Base-by-base conservation (phyloP, 1,284 basidiomycete species). In the Fistulinella cinereoalba region DNA sequence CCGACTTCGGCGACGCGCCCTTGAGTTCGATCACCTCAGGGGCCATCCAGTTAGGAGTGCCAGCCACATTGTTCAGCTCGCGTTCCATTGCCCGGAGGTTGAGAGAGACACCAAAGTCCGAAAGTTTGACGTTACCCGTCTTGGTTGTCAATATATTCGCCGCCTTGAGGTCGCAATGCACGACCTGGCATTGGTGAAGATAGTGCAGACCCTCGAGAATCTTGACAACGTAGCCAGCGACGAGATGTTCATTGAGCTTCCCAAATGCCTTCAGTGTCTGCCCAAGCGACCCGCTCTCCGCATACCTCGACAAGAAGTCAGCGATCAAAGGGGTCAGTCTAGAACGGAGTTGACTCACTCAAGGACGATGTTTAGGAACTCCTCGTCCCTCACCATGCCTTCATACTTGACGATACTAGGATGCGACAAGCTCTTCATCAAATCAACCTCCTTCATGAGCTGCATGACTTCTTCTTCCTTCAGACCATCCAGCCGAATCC, bases 41-140 rank as follows among this genome's bases (percentile, higher is more conserved):
- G 3, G 94, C 93, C 93, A 97, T 97, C 94, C 94, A 97, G 60
- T 97, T 96, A 4, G 94, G 94, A 6, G 94, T 97, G 11, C 94
- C 95, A 6, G 92, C 90, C 11, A 95, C 88, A 57, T 88, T 83
- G 65, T 92, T 88, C 61, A 83, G 83, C 67, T 92, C 91, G 40
- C 88, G 75, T 56, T 94, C 93, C 75, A 98, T 85, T 0, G 95
- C 96, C 57, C 96, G 91, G 69, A 99, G 86, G 53, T 97, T 97
- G 43, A 97, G 88, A n/a, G 95, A 97, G 12, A 99, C 91, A 50
- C 96, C 96, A 69, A 99, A 98, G 69, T 99, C 96, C 27, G 96
- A 95, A 11, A 99, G 78, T 71, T 99, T 99, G 68, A 98, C 90
- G 65, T 99, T 97, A 27, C 96, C 96, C 48, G 87, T 92, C 71